A percentile compares a stretch with the other conserved stretches of the same genome.
Conservation (phyloP, 306 rosid genomes). For the Erythrophleum fordii region DNA sequence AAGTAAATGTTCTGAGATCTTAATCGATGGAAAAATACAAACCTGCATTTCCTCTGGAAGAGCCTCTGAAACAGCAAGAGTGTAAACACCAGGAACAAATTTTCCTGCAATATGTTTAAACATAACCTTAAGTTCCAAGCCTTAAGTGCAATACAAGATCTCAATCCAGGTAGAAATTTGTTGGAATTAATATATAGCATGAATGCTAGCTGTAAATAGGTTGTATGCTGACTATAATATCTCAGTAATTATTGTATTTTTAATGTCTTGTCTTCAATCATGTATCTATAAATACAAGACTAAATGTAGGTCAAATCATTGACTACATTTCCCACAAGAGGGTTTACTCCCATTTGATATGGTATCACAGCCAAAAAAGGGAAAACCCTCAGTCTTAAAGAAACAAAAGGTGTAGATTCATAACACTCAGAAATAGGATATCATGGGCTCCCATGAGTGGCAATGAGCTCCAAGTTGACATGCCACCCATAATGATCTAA, state of each 20-base stretch:
- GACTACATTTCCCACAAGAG: not conserved
- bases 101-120: slow-evolving; percentile 59
- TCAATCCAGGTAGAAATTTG: slow-evolving; percentile 11
- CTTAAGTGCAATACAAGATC: slow-evolving; percentile 6
- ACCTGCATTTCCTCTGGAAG: slow-evolving; percentile 97
- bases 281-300: not conserved
- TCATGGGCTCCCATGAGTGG: not conserved
- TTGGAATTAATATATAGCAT: not conserved
- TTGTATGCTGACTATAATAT: not conserved
- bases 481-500: not conserved
- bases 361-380: not conserved
- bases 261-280: not conserved
- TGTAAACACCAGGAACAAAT: slow-evolving; percentile 87
- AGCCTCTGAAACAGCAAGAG: slow-evolving; percentile 97
- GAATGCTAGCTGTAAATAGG: not conserved
- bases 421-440: not conserved
- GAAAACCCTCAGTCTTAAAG: not conserved
- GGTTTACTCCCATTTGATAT: not conserved
- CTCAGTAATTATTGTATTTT: not conserved
- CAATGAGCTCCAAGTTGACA: not conserved
- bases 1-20: not conserved
- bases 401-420: not conserved
- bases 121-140: slow-evolving; percentile 20
- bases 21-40: slow-evolving; percentile 22
- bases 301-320: not conserved